phyloP scores from a whole-genome alignment of 768 basidiomycete species.

The Lyophyllum decastes region DNA sequence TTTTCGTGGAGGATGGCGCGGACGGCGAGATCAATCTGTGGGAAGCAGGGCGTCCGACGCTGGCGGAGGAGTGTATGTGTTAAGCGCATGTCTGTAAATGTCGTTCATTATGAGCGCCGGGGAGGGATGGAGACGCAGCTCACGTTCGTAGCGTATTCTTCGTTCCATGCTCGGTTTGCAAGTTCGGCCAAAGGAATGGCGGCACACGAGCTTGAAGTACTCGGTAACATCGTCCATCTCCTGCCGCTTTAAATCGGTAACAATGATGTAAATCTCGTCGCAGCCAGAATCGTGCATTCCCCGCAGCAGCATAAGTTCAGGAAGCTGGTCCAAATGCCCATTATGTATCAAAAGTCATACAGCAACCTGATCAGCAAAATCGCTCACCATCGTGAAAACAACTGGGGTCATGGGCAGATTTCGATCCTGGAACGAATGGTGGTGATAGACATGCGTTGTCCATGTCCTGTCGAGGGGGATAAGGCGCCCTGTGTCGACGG shows the following conservation, averaged over 20 bases:
- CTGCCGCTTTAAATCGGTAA: slow-evolving; percentile 75
- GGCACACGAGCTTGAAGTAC: slow-evolving; percentile 76
- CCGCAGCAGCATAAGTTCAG: slow-evolving; percentile 76
- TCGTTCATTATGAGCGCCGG: neutral
- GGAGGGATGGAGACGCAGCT: slow-evolving; percentile 22
- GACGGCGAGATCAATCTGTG: slow-evolving; percentile 77
- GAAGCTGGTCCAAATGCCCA: slow-evolving; percentile 47
- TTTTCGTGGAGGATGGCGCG: slow-evolving; percentile 79
- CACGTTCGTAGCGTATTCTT: slow-evolving; percentile 72
- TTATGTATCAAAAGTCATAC: slow-evolving; percentile 9
- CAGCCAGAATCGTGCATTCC: slow-evolving; percentile 83
- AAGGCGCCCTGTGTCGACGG: slow-evolving; percentile 74
- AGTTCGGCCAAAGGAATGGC: slow-evolving; percentile 59
- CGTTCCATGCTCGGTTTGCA: slow-evolving; percentile 69
- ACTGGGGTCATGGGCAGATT: slow-evolving; percentile 79
- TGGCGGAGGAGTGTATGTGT: slow-evolving; percentile 67
- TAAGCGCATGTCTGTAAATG: slow-evolving; percentile 60
- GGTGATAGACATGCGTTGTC: slow-evolving; percentile 82
- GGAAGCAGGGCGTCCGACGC: slow-evolving; percentile 77
- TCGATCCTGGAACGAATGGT: slow-evolving; percentile 72
- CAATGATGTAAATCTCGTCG: slow-evolving; percentile 78
- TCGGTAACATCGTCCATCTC: slow-evolving; percentile 83
- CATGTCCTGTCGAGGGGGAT: slow-evolving; percentile 82
- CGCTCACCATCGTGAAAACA: slow-evolving; percentile 74
- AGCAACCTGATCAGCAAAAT: slow-evolving; percentile 4